Evolutionary conservation across 2,329 filamentous ascomycete genomes (phyloP), one percentile per base, ranked within the genome.

Genomic region (Plectosphaerella sp.): DNA sequence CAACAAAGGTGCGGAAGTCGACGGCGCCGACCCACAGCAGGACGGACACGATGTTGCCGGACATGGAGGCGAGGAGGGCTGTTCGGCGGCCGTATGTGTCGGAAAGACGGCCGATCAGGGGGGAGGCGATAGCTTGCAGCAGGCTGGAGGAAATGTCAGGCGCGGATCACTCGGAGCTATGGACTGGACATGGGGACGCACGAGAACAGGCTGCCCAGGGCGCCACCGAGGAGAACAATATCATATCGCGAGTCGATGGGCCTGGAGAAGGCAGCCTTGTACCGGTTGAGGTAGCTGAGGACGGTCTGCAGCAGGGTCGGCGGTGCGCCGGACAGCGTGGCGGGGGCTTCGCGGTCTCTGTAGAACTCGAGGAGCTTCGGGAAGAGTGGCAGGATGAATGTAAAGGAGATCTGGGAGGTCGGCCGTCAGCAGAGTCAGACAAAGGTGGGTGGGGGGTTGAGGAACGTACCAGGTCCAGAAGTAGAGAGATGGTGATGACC

Each of bases 201-300:
- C 77, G 82, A 86, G 76, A 99, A 99, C 18, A 99, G 77, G 52
- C 92, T 97, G 58, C 94, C 94, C 24, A 99, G 78, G 20, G 93
- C 94, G 47, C 94, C 94, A 50, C 94, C 94, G 6, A 99, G 83
- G 43, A 99, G 81, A 24, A 99, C 92, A 60, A 97, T 96, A 67
- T 99, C 94, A 76, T 99, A 96, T 74, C 91, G 86, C 52, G 92
- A 92, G 65, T 96, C 93, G 69, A 99, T 97, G 45, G 93, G 92
- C 51, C 87, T 86, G 43, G 90, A 86, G 66, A 99, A 99, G 52
- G 89, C 83, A 59, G 92, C 87, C 72, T 99, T 99, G 82, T 99
- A 99, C 45, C 89, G 79, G 67, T 99, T 97, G 49, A 99, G 81
- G 60, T 88, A 92, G 61, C 79, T 77, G 57, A 99, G 81, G 52